Percentiles rank a stretch among this genome's conserved stretches.
Evolutionary conservation across 805 yeast species (phyloP).

Genomic region (Saccharomycopsis amapae): DNA sequence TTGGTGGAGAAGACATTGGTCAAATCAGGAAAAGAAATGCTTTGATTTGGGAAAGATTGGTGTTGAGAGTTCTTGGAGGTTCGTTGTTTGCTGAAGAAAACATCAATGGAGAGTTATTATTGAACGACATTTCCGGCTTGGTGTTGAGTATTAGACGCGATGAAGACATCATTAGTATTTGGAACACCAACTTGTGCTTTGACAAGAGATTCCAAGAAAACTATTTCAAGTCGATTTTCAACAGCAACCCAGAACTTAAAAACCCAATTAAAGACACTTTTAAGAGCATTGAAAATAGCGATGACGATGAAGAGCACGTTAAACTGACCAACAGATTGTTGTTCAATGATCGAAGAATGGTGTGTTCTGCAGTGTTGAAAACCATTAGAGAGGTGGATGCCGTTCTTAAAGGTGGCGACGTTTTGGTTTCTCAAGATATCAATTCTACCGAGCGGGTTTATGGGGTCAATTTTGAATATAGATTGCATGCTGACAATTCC

Average conservation of each 20-base stretch:
- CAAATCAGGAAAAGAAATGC: slow-evolving; percentile 25
- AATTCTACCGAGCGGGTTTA: slow-evolving; percentile 36
- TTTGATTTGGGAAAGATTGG: slow-evolving; percentile 49
- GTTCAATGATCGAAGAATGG: slow-evolving; percentile 38
- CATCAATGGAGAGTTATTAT: slow-evolving; percentile 27
- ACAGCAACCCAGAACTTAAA: slow-evolving; percentile 3
- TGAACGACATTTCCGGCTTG: slow-evolving; percentile 49
- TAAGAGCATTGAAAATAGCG: slow-evolving; percentile 1
- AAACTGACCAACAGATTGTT: slow-evolving; percentile 26
- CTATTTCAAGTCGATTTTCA: slow-evolving; percentile 9
- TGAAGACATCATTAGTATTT: slow-evolving; percentile 51
- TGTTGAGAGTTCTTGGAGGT: slow-evolving; percentile 46
- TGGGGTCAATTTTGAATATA: slow-evolving; percentile 41
- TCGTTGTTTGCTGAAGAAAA: slow-evolving; percentile 37
- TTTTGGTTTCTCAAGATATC: slow-evolving; percentile 26
- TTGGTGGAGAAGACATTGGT: slow-evolving; percentile 14
- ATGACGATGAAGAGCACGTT: neutral
- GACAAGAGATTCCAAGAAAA: slow-evolving; percentile 24
- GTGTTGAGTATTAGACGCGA: slow-evolving; percentile 53
- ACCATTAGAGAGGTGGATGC: slow-evolving; percentile 43
- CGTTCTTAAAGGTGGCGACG: slow-evolving; percentile 33
- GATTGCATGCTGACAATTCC: slow-evolving; percentile 35
- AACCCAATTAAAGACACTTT: neutral
- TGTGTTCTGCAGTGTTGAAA: slow-evolving; percentile 40
- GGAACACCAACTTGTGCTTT: slow-evolving; percentile 49